Evolutionary conservation across 306 rosid species (phyloP).

Genomic region (Malus asiatica): DNA sequence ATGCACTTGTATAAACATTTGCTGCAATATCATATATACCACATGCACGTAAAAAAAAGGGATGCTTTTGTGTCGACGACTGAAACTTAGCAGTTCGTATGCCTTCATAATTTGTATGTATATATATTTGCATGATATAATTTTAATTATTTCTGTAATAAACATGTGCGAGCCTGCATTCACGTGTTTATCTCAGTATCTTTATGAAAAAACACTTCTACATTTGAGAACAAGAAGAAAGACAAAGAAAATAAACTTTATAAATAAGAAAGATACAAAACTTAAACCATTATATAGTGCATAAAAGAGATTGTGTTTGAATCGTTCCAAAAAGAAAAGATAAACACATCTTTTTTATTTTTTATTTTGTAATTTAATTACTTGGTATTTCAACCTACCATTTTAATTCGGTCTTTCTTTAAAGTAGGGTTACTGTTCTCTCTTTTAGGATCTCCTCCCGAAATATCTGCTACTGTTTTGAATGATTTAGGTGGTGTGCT

Average conservation of each 20-base stretch:
- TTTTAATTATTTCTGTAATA: neutral
- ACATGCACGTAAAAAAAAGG: neutral
- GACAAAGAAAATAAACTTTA: neutral
- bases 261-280: neutral
- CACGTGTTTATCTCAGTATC: neutral
- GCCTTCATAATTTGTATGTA: neutral
- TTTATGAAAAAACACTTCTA: neutral
- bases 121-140: neutral
- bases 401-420: neutral
- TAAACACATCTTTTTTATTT: neutral
- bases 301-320: neutral
- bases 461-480: neutral
- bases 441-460: neutral
- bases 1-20: no score
- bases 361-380: neutral
- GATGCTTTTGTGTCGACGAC: neutral
- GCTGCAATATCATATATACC: neutral
- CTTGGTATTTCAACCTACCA: neutral
- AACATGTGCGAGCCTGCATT: neutral
- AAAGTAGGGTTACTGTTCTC: no score
- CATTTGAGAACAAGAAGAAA: neutral
- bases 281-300: neutral
- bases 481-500: neutral
- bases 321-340: neutral
- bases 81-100: neutral